Evolutionary conservation across 148 eudicot species (phyloP).

Genomic region (Linanthus parryae): DNA sequence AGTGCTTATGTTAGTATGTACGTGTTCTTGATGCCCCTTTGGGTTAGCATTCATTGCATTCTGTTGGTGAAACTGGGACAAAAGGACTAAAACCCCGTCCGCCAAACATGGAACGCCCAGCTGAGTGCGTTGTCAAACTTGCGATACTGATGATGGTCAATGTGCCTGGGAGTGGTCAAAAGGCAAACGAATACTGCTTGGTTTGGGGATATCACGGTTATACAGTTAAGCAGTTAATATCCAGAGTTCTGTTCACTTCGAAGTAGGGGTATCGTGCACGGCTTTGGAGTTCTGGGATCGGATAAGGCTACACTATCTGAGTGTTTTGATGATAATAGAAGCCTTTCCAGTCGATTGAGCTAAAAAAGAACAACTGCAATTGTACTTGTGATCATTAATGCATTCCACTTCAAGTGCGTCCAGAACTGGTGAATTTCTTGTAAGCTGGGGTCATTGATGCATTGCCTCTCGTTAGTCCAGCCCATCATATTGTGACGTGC

Average conservation of each 20-base stretch:
- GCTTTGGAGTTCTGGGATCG: conserved; percentile 50
- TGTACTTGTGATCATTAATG: too few species aligned
- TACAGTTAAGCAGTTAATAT: conserved; percentile 10
- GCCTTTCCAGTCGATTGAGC: conserved; percentile 66
- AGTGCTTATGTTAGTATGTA: too few species aligned
- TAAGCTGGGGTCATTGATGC: conserved; percentile 94
- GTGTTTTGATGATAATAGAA: conserved; percentile 44
- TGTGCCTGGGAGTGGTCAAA: conserved; percentile 55
- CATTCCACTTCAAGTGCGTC: too few species aligned
- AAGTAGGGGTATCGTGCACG: conserved; percentile 47
- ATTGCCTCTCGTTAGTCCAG: conserved; percentile 98
- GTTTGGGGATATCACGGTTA: conserved; percentile 18
- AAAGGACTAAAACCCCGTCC: conserved; percentile 69
- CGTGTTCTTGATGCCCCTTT: too few species aligned
- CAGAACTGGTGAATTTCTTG: too few species aligned
- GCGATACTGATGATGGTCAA: conserved; percentile 60
- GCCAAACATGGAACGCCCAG: conserved; percentile 75
- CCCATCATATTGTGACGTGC: conserved; percentile 96
- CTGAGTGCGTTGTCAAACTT: conserved; percentile 59
- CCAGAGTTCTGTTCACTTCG: conserved; percentile 37
- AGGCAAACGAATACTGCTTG: conserved; percentile 49
- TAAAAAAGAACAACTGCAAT: too few species aligned
- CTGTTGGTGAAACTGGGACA: conserved; percentile 46
- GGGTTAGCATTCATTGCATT: too few species aligned
- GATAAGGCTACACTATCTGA: conserved; percentile 38